Conservation (phyloP, 2,329 filamentous ascomycete species). For the Ophiostoma quercus region DNA sequence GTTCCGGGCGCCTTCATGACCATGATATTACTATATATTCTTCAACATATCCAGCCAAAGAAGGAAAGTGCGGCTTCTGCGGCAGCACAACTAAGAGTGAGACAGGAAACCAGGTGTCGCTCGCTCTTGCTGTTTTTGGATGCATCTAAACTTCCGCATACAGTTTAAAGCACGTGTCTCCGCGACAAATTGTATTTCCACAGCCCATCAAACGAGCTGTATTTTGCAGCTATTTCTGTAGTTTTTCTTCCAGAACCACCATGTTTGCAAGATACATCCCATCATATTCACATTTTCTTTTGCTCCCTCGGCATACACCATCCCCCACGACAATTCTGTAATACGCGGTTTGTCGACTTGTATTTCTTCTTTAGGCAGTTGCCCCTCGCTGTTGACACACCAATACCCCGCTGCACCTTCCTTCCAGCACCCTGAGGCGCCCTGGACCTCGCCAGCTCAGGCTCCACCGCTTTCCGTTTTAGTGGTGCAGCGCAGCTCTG, state of each 20-base stretch:
- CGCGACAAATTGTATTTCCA: background rate
- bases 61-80: background rate
- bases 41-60: background rate
- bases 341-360: constrained; percentile 1
- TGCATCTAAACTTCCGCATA: background rate
- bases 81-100: background rate
- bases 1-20: background rate
- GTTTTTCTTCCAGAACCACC: no score
- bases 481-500: background rate
- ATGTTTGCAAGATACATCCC: no score
- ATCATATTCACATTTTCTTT: background rate
- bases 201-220: no score
- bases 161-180: background rate
- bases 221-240: no score
- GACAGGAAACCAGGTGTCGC: background rate
- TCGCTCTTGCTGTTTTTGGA: constrained; percentile 9
- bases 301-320: background rate
- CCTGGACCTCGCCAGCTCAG: background rate
- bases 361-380: constrained; percentile 19
- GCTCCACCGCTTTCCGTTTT: constrained; percentile 2
- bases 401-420: constrained; percentile 15
- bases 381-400: constrained; percentile 15
- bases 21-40: background rate
- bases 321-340: background rate
- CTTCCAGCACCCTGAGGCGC: background rate